A percentile compares a stretch with the other conserved stretches of the same genome.
phyloP scores from a whole-genome alignment of 2,329 filamentous ascomycete species.

The Colletotrichum navitas region DNA sequence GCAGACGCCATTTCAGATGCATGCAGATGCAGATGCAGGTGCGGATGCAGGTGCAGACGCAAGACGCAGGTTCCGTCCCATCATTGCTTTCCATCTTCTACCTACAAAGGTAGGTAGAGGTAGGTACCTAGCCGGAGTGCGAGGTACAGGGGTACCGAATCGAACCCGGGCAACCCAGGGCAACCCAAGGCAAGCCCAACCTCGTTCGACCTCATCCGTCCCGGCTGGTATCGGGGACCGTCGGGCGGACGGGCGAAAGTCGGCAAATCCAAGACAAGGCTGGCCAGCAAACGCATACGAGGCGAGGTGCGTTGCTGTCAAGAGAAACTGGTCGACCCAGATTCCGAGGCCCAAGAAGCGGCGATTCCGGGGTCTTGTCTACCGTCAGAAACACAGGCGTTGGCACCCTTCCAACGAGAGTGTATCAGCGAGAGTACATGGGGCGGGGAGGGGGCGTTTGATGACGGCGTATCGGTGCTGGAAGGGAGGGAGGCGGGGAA shows the following conservation, averaged over 20 bases:
- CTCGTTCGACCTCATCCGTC: neutral
- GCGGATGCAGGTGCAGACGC: conserved; percentile 14
- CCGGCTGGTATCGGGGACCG: neutral
- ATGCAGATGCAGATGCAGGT: neutral
- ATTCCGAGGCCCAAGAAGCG: neutral
- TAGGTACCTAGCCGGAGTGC: neutral
- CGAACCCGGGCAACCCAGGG: neutral
- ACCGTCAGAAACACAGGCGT: neutral
- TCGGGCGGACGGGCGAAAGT: neutral
- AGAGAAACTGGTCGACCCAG: neutral
- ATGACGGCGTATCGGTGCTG: neutral
- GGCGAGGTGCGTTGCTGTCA: conserved; percentile 16
- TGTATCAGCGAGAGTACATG: neutral
- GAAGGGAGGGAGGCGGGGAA: neutral
- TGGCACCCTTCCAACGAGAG: neutral
- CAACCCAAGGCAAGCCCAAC: neutral
- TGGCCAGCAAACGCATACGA: neutral
- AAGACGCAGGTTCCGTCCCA: conserved; percentile 32
- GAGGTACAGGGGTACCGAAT: neutral
- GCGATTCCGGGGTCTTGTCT: neutral
- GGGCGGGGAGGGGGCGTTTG: neutral
- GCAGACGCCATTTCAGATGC: neutral
- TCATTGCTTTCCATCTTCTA: neutral
- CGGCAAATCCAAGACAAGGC: conserved; percentile 18
- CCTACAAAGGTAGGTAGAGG: too few species aligned